Conservation (phyloP, 1,284 basidiomycete species). For the Apiotrichum veenhuisii region DNA sequence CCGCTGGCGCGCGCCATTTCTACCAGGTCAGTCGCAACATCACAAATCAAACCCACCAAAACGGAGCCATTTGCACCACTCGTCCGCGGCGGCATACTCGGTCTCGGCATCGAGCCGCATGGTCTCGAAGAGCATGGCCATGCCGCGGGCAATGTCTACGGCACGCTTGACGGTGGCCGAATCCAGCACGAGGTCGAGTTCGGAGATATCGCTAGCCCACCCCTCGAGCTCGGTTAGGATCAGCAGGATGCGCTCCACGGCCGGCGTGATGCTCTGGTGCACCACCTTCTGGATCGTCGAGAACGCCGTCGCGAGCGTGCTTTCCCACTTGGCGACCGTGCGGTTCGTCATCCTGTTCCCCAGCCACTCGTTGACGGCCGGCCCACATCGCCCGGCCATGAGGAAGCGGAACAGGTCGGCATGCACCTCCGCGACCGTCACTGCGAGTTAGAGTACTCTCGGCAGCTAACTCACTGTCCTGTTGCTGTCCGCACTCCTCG, state of each 20-base stretch:
- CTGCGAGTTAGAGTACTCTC: conserved; percentile 11
- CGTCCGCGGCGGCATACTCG: conserved; percentile 29
- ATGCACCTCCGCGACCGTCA: conserved; percentile 32
- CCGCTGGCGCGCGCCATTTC: conserved; percentile 10
- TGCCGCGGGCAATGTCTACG: not conserved
- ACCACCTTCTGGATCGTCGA: conserved; percentile 33
- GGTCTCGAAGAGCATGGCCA: conserved; percentile 24
- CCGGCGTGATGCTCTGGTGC: conserved; percentile 36
- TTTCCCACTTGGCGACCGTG: conserved; percentile 44
- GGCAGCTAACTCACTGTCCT: conserved; percentile 32
- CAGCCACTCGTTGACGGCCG: conserved; percentile 43
- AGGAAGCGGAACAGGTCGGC: conserved; percentile 43
- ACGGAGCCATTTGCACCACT: conserved; percentile 46
- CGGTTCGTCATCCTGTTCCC: conserved; percentile 42
- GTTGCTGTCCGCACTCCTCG: conserved; percentile 40
- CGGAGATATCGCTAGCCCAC: conserved; percentile 20
- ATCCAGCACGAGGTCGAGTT: conserved; percentile 3
- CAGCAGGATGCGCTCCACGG: conserved; percentile 37
- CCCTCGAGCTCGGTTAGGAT: conserved; percentile 39
- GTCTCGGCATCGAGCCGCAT: conserved; percentile 36
- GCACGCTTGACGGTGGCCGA: not conserved
- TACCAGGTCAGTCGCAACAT: not conserved
- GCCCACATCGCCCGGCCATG: conserved; percentile 35
- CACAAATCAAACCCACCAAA: conserved; percentile 30
- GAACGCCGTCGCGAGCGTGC: conserved; percentile 27